Percentiles rank a stretch among this genome's conserved stretches.
Conservation (phyloP, 495 filamentous ascomycete genomes). For the Apodospora peruviana region DNA sequence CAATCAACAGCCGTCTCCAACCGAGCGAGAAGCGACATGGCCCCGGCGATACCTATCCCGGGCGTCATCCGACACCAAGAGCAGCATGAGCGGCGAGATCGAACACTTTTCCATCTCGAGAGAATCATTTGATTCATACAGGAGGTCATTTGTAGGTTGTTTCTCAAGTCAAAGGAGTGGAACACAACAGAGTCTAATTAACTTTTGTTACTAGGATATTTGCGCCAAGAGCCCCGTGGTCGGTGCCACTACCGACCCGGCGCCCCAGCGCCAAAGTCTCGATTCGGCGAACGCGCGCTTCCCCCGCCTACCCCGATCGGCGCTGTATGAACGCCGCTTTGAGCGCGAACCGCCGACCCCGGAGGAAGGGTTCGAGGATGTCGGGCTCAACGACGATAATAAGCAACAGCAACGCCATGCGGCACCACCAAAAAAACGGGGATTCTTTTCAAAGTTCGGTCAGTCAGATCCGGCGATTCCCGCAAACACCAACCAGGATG, state of each 20-base stretch:
- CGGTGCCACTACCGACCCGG: constrained; percentile 51
- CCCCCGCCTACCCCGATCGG: constrained; percentile 50
- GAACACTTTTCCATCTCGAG: constrained; percentile 96
- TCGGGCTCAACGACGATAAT: constrained; percentile 68
- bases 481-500: not conserved
- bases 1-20: constrained; percentile 69
- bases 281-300: constrained; percentile 56
- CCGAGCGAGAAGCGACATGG: constrained; percentile 84
- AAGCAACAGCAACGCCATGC: constrained; percentile 44
- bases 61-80: constrained; percentile 62
- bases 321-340: constrained; percentile 45
- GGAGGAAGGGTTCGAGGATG: constrained; percentile 76
- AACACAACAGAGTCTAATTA: not conserved
- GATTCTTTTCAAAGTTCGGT: constrained; percentile 77
- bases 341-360: constrained; percentile 53
- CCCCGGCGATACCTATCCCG: constrained; percentile 62
- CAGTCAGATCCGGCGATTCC: constrained; percentile 41
- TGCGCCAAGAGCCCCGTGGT: constrained; percentile 78
- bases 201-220: constrained; percentile 63
- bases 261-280: constrained; percentile 76
- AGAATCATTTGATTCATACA: constrained; percentile 96
- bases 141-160: constrained; percentile 81
- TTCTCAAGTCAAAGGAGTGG: not conserved
- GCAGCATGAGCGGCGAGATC: constrained; percentile 62
- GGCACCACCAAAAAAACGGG: constrained; percentile 59